Evolutionary conservation across 805 yeast species (phyloP), one percentile per base, ranked within the genome.

Genomic region (Candida coquimbonensis): DNA sequence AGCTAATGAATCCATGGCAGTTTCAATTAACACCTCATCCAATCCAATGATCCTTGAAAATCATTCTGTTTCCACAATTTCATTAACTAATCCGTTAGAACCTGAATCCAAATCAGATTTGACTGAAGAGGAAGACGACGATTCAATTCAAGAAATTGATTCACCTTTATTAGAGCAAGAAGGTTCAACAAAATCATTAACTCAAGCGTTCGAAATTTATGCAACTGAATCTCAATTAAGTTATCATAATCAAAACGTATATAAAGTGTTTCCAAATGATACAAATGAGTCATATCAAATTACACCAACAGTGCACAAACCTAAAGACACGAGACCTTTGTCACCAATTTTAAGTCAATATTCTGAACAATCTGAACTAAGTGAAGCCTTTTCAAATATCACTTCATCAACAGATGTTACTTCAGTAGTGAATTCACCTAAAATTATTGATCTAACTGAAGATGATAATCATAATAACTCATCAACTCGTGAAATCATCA

Each of bases 321-420:
- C 32, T 12, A 37, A 39, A 17, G 25, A 19, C 24, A 0, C 8
- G 13, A n/a, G 5, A 14, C 34, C n/a, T 14, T 9, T n/a, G 7
- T 51, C 60, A 2, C 57, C 57, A 37, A 11, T 48, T 14, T 8
- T 49, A 25, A 54, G 59, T 36, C 57, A 57, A 12, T 53, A 60
- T 7, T 56, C 60, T 31, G 49, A 58, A 35, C 56, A 54, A 13
- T 53, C 62, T 12, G 58, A 48, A 31, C 14, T 54, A 7, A 56
- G 60, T 53, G 56, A 53, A 34, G 53, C 52, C 13, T 58, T 55
- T 43, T 52, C 57, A 16, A 40, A 39, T 4, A 41, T 46, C 2
- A 38, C 52, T 16, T 41, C 44, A 0, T 16, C 17, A 16, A 56
- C 56, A 1, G 42, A 35, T 21, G 50, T 42, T 4, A 49, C 57